phyloP scores from a whole-genome alignment of 2,329 filamentous ascomycete genomes.

The Taxawa tesnikishii region DNA sequence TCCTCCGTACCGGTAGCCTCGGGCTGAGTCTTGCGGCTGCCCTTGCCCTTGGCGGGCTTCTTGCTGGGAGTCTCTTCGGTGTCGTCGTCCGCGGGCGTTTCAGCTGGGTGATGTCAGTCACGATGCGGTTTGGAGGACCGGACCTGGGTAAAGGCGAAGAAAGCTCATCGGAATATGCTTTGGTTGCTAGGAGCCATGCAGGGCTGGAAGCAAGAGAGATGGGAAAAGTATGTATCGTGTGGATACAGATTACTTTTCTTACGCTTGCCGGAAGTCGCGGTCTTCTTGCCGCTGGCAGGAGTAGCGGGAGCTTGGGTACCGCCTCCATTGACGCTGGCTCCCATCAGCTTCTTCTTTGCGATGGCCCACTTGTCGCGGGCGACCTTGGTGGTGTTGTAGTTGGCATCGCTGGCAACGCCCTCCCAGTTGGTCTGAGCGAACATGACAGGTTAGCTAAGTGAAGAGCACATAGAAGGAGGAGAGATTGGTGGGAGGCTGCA shows the following conservation, averaged over 20 bases:
- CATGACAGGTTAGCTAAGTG: too few species aligned
- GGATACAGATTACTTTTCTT: constrained; percentile 1
- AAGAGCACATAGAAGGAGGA: too few species aligned
- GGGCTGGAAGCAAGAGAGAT: not conserved
- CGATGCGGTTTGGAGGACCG: not conserved
- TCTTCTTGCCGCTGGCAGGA: not conserved
- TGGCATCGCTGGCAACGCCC: constrained; percentile 3
- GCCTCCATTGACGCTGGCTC: not conserved
- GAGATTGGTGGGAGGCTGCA: too few species aligned
- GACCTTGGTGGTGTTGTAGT: constrained; percentile 3
- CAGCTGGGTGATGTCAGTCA: not conserved
- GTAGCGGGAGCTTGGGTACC: not conserved
- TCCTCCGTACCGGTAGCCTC: too few species aligned
- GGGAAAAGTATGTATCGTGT: not conserved
- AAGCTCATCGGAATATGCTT: not conserved
- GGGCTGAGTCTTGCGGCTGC: too few species aligned
- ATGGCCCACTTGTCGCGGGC: constrained; percentile 2
- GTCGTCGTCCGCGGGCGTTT: not conserved
- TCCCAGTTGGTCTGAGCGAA: constrained; percentile 2
- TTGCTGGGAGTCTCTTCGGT: not conserved
- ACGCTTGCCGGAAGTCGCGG: constrained; percentile 1
- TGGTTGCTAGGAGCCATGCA: too few species aligned
- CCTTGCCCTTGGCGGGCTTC: not conserved
- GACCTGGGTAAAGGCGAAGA: not conserved
- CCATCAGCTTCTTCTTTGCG: not conserved